Conservation (phyloP, 2,329 filamentous ascomycete genomes). For the Diaporthe vexans region DNA sequence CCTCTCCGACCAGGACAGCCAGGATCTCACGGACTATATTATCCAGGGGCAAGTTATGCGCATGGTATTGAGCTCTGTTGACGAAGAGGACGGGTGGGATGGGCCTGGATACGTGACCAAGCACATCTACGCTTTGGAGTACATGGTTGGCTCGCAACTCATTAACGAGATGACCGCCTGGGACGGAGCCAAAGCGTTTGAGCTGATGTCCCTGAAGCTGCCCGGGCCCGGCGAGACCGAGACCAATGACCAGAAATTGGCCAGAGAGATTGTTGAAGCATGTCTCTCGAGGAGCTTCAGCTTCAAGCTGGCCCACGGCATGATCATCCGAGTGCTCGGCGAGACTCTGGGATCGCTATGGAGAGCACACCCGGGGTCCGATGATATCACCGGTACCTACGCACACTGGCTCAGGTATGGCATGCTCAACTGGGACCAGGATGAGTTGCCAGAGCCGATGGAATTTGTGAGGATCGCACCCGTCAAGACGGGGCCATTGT, state of each 20-base stretch:
- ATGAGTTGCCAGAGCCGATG: slow-evolving; percentile 54
- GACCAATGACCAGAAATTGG: slow-evolving; percentile 60
- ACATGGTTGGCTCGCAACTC: slow-evolving; percentile 64
- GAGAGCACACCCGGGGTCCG: slow-evolving; percentile 63
- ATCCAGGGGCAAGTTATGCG: slow-evolving; percentile 68
- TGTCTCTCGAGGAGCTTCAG: slow-evolving; percentile 65
- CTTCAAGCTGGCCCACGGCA: slow-evolving; percentile 68
- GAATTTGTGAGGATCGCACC: slow-evolving; percentile 53
- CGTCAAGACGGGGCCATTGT: slow-evolving; percentile 53
- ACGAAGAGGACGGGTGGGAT: slow-evolving; percentile 65
- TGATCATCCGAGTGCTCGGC: slow-evolving; percentile 64
- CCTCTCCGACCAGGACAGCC: slow-evolving; percentile 55
- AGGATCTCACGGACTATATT: slow-evolving; percentile 68
- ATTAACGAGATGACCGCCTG: slow-evolving; percentile 67
- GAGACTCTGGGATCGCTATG: slow-evolving; percentile 67
- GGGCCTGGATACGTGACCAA: slow-evolving; percentile 65
- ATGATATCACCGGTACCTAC: slow-evolving; percentile 65
- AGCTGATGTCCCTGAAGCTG: slow-evolving; percentile 61
- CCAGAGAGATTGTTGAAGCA: slow-evolving; percentile 64
- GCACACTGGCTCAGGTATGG: slow-evolving; percentile 67
- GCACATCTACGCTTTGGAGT: slow-evolving; percentile 65
- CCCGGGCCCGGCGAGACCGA: slow-evolving; percentile 56
- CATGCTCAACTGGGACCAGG: slow-evolving; percentile 61
- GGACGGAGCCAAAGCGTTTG: slow-evolving; percentile 63
- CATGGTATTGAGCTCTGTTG: slow-evolving; percentile 65